Percentiles rank a stretch among this genome's conserved stretches.
Conservation (phyloP, 2,329 filamentous ascomycete species). For the Cryoendolithus antarcticus region DNA sequence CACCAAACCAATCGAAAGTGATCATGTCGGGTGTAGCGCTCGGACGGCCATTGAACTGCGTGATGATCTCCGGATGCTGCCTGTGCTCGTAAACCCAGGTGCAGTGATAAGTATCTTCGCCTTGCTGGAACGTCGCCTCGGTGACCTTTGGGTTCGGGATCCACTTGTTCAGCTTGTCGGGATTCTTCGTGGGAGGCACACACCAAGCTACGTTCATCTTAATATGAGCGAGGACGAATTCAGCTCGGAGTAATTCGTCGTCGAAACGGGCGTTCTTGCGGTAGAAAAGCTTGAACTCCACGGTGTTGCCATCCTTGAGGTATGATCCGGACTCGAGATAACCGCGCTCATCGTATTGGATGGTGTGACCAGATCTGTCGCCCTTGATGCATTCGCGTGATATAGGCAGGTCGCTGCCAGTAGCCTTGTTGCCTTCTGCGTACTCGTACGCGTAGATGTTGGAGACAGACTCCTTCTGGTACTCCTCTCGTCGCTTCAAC, state of each 20-base stretch:
- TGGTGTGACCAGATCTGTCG: slow-evolving; percentile 32
- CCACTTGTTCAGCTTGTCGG: slow-evolving; percentile 39
- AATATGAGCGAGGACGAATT: slow-evolving; percentile 42
- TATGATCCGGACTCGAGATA: slow-evolving; percentile 43
- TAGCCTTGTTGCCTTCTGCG: slow-evolving; percentile 17
- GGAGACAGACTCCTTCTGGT: slow-evolving; percentile 28
- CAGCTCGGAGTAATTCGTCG: slow-evolving; percentile 44
- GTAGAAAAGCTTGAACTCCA: slow-evolving; percentile 44
- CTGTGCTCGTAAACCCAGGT: slow-evolving; percentile 31
- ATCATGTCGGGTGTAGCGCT: slow-evolving; percentile 45
- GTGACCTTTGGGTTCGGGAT: slow-evolving; percentile 43
- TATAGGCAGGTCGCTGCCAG: slow-evolving; percentile 26
- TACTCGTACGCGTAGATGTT: slow-evolving; percentile 43
- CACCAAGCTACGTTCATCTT: slow-evolving; percentile 28
- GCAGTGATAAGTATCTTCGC: slow-evolving; percentile 40
- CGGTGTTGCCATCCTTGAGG: slow-evolving; percentile 38
- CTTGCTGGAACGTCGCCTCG: slow-evolving; percentile 42
- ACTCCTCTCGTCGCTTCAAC: slow-evolving; percentile 34
- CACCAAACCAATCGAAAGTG: slow-evolving; percentile 31
- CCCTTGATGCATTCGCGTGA: slow-evolving; percentile 36
- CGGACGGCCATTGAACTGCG: slow-evolving; percentile 35
- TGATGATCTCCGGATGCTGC: slow-evolving; percentile 27
- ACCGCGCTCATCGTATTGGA: slow-evolving; percentile 42
- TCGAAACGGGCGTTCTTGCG: slow-evolving; percentile 41
- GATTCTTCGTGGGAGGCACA: slow-evolving; percentile 9